phyloP scores from a whole-genome alignment of 2,329 filamentous ascomycete species.

The Ophiostoma sp. region DNA sequence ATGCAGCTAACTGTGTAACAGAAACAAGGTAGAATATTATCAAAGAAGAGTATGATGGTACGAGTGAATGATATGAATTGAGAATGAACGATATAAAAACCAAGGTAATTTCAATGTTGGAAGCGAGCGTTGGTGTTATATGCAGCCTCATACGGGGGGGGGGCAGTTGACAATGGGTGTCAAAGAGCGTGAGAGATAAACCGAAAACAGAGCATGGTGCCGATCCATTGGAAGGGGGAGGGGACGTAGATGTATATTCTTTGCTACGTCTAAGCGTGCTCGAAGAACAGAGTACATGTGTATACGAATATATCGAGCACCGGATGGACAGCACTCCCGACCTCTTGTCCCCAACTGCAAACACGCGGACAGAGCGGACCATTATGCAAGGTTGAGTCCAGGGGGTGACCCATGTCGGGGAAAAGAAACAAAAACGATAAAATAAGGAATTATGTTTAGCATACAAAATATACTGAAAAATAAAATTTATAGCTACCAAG shows the following conservation, averaged over 20 bases:
- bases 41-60: neutral
- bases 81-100: conserved; percentile 5
- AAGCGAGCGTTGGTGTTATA: neutral
- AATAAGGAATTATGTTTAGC: neutral
- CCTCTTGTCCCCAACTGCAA: neutral
- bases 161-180: neutral
- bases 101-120: neutral
- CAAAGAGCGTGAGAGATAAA: neutral
- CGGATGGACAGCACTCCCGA: neutral
- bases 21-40: neutral
- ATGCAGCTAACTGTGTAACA: neutral
- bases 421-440: neutral
- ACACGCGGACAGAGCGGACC: conserved; percentile 8
- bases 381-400: conserved; percentile 7
- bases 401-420: neutral
- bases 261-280: neutral
- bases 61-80: neutral
- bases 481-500: neutral
- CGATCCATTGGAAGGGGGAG: conserved; percentile 4
- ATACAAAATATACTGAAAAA: neutral
- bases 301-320: neutral
- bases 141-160: neutral
- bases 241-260: neutral
- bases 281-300: neutral
- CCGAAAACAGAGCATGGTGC: neutral